Evolutionary conservation across 176 grass and related monocot genomes (phyloP), one percentile per base, ranked within the genome.

Genomic region (Musa beccarii): DNA sequence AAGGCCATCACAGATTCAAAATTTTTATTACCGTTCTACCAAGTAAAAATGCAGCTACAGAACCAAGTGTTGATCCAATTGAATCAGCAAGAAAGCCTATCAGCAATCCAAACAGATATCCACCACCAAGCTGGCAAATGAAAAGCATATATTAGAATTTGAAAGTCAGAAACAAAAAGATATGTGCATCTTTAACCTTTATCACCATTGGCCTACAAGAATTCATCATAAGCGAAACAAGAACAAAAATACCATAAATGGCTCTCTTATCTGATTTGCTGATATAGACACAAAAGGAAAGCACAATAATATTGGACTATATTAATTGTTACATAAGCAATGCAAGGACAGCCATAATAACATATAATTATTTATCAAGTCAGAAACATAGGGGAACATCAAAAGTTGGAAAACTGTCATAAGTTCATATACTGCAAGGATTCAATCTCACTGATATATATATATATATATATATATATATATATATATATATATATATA

Each of bases 61-160:
- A 91, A 63, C 96, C 96, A 89, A 99, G 76, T 57, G 96, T 99
- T 63, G 89, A 91, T 84, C 96, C 96, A 63, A 99, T 85, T 26
- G 96, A 99, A 67, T 99, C 96, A 77, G 96, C 91, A 81, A 99
- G 76, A 82, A 99, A 99, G 70, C 96, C 96, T 59, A 99, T 64
- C 26, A 87, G 92, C 57, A 99, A 78, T 61, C 96, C 96, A 81
- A 99, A 99, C 9, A 99, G 81, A 84, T 99, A 99, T 68, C 96
- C 96, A 69, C 96, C 96, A 77, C 96, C 96, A 86, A 99, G 91
- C 96, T 99, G 89, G 25, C 43, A 86, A 50, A 73, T 61, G 71
- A 52, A 85, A 66, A 73, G 63, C 19, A 72, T 24, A 73, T 65
- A 10, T 29, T 64, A 67, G 25, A 56, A 14, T 26, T 23, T 55